Evolutionary conservation across 495 filamentous ascomycete genomes (phyloP).

Genomic region (Cairneyella variabilis): DNA sequence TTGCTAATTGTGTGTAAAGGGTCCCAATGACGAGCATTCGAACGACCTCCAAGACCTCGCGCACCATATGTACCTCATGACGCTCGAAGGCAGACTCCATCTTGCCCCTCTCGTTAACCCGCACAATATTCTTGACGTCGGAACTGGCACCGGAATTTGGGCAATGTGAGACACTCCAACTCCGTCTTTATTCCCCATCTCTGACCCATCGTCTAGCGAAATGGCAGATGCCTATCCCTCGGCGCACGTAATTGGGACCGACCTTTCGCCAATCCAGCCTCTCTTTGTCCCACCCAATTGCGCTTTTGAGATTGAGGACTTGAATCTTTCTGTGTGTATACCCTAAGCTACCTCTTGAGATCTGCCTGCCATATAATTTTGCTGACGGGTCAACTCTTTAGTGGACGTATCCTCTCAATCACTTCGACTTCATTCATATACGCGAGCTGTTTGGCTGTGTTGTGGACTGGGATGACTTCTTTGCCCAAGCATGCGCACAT

Average conservation of each 20-base stretch:
- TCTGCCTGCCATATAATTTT: neutral
- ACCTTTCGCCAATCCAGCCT: conserved; percentile 47
- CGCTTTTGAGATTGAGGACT: conserved; percentile 50
- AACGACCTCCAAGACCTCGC: conserved; percentile 18
- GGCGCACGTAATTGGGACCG: conserved; percentile 38
- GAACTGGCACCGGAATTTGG: conserved; percentile 56
- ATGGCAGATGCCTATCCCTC: conserved; percentile 36
- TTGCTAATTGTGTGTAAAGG: neutral
- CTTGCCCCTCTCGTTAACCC: conserved; percentile 51
- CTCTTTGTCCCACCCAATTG: conserved; percentile 40
- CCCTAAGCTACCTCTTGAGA: neutral
- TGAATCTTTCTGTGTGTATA: conserved; percentile 21
- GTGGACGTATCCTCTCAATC: conserved; percentile 38
- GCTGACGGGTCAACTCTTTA: conserved; percentile 13
- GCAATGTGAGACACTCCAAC: conserved; percentile 30
- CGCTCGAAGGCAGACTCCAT: conserved; percentile 54
- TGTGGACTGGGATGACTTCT: conserved; percentile 44
- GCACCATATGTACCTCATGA: conserved; percentile 41
- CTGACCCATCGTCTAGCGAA: conserved; percentile 20
- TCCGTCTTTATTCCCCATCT: neutral
- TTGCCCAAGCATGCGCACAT: conserved; percentile 23
- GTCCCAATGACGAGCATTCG: conserved; percentile 16
- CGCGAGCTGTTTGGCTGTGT: conserved; percentile 50
- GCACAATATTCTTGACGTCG: conserved; percentile 61
- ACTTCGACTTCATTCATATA: conserved; percentile 49